A percentile compares a stretch with the other conserved stretches of the same genome.
Evolutionary conservation across 768 basidiomycete species (phyloP).

Genomic region (Plicaturopsis crispa): DNA sequence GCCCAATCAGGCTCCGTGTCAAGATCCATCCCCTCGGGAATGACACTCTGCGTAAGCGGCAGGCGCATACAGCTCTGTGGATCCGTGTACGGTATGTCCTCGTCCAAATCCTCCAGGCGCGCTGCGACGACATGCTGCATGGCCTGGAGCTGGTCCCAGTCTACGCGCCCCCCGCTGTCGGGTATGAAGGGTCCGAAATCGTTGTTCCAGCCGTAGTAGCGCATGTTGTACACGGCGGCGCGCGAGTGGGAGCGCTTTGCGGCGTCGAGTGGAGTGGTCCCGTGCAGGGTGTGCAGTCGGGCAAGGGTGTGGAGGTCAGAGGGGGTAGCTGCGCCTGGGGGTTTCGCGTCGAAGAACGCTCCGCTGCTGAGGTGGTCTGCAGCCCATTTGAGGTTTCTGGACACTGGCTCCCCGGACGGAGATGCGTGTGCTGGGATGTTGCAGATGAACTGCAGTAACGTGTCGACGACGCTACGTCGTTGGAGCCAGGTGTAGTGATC

Average conservation of each 20-base stretch:
- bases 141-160: constrained; percentile 55
- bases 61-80: constrained; percentile 42
- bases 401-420: constrained; percentile 21
- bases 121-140: constrained; percentile 50
- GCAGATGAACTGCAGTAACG: constrained; percentile 42
- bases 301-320: constrained; percentile 20
- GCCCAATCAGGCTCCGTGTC: constrained; percentile 45
- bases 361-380: constrained; percentile 33
- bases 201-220: constrained; percentile 42
- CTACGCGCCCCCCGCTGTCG: constrained; percentile 29
- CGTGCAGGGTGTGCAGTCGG: constrained; percentile 48
- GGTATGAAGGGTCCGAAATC: constrained; percentile 50
- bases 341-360: constrained; percentile 37
- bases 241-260: constrained; percentile 30
- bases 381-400: constrained; percentile 47
- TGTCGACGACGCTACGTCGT: constrained; percentile 31
- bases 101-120: constrained; percentile 36
- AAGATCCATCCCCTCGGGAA: constrained; percentile 30
- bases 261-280: constrained; percentile 40
- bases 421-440: constrained; percentile 29
- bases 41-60: constrained; percentile 43
- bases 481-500: constrained; percentile 34
- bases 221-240: constrained; percentile 55
- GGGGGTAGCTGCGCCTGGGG: no score
- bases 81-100: constrained; percentile 24